phyloP scores from a whole-genome alignment of 2,329 filamentous ascomycete species.

The Tolypocladium tropicale region DNA sequence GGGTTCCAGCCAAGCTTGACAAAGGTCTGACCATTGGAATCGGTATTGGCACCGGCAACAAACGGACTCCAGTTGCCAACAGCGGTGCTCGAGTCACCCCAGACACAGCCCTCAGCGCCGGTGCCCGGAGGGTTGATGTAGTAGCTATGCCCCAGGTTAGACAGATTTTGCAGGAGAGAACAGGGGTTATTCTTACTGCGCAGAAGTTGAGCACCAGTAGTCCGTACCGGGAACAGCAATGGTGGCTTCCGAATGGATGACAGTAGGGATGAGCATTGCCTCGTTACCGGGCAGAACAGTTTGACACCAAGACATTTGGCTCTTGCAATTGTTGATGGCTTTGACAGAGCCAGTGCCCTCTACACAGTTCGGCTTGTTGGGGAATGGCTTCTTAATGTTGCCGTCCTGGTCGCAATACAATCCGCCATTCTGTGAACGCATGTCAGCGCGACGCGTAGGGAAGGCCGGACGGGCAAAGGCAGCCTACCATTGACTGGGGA shows the following conservation, averaged over 20 bases:
- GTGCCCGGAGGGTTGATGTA: constrained; percentile 71
- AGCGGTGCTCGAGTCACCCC: constrained; percentile 53
- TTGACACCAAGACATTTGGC: constrained; percentile 62
- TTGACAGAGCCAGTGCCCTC: constrained; percentile 55
- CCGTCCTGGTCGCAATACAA: constrained; percentile 61
- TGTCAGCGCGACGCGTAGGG: constrained; percentile 1
- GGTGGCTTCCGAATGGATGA: constrained; percentile 42
- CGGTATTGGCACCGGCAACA: constrained; percentile 66
- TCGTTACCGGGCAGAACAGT: constrained; percentile 72
- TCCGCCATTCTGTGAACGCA: constrained; percentile 51
- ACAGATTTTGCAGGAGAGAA: neutral
- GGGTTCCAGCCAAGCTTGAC: constrained; percentile 73
- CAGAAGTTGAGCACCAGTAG: constrained; percentile 65
- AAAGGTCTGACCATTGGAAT: constrained; percentile 53
- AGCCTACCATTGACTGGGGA: constrained; percentile 60
- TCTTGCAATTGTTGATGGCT: constrained; percentile 55
- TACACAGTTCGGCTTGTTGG: constrained; percentile 57
- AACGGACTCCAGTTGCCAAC: constrained; percentile 71
- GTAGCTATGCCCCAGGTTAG: constrained; percentile 41
- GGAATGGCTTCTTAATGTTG: constrained; percentile 58
- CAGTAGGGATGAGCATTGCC: constrained; percentile 73
- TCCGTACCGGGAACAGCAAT: constrained; percentile 59
- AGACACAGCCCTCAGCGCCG: constrained; percentile 54
- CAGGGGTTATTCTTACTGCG: constrained; percentile 48
- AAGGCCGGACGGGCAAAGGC: neutral